Conservation (phyloP, 164 flowering plant genomes). For the Houttuynia cordata region DNA sequence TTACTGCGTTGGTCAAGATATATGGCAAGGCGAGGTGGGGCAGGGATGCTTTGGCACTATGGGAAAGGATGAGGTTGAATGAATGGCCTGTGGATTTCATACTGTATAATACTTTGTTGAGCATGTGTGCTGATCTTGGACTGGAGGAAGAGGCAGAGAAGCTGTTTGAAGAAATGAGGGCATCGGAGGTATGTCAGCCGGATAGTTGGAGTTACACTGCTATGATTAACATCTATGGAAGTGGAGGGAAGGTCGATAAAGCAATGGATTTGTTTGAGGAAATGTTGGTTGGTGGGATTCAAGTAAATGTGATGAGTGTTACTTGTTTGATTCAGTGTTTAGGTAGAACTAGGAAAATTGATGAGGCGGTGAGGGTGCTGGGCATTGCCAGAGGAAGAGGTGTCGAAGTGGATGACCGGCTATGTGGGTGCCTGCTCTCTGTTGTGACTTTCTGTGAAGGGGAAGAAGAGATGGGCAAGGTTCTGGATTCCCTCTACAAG, state of each 20-base stretch:
- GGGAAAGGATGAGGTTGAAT: constrained; percentile 67
- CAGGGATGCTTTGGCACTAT: constrained; percentile 62
- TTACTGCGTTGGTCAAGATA: constrained; percentile 71
- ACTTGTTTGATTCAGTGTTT: constrained; percentile 86
- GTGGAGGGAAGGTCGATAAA: constrained; percentile 62
- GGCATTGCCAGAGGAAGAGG: constrained; percentile 34
- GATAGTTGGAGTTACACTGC: constrained; percentile 92
- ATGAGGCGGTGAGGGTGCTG: constrained; percentile 68
- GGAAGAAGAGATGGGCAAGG: constrained; percentile 38
- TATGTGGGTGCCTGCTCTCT: constrained; percentile 78
- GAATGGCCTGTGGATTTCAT: constrained; percentile 83
- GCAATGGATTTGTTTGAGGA: constrained; percentile 70
- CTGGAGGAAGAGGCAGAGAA: constrained; percentile 75
- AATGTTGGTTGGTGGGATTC: constrained; percentile 40
- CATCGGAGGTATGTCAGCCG: constrained; percentile 35
- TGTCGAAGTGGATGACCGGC: constrained; percentile 64
- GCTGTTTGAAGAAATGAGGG: constrained; percentile 79
- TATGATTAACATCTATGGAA: constrained; percentile 81
- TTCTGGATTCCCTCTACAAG: constrained; percentile 42
- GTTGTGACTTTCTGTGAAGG: constrained; percentile 51
- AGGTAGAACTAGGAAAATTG: constrained; percentile 56
- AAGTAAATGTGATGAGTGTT: constrained; percentile 75
- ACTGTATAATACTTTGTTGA: constrained; percentile 72
- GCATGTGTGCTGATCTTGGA: constrained; percentile 96
- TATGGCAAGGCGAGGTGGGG: constrained; percentile 92